Conservation (phyloP, 2,329 filamentous ascomycete genomes). For the Penicillium sp. region DNA sequence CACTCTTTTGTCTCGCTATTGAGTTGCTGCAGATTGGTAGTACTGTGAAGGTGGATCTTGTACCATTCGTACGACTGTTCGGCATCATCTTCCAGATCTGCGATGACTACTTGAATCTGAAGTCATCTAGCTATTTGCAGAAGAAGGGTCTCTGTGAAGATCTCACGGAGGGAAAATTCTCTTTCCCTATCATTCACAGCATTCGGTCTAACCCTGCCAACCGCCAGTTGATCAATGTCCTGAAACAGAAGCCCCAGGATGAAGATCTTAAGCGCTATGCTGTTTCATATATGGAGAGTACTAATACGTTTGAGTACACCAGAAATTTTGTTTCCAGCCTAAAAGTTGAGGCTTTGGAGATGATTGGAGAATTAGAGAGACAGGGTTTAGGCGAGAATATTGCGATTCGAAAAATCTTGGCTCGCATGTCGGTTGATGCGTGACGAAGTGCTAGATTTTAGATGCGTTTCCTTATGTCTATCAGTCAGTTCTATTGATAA, state of each 20-base stretch:
- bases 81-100: conserved; percentile 83
- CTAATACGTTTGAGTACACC: conserved; percentile 3
- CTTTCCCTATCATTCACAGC: conserved; percentile 7
- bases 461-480: not conserved
- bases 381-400: not conserved
- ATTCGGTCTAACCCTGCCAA: not conserved
- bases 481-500: no score
- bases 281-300: conserved; percentile 1
- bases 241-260: conserved; percentile 3
- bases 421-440: not conserved
- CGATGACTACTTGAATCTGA: conserved; percentile 22
- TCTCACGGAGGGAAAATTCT: conserved; percentile 12
- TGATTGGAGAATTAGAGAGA: not conserved
- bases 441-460: not conserved
- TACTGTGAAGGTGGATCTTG: conserved; percentile 36
- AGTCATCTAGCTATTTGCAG: not conserved
- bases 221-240: not conserved
- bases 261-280: not conserved
- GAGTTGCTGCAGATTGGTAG: conserved; percentile 81
- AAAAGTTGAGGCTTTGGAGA: not conserved
- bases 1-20: conserved; percentile 79
- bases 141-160: conserved; percentile 12
- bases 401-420: conserved; percentile 1
- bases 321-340: not conserved
- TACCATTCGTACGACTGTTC: conserved; percentile 55